phyloP scores from a whole-genome alignment of 73 alveolate species.

The Diophrys sp. region DNA sequence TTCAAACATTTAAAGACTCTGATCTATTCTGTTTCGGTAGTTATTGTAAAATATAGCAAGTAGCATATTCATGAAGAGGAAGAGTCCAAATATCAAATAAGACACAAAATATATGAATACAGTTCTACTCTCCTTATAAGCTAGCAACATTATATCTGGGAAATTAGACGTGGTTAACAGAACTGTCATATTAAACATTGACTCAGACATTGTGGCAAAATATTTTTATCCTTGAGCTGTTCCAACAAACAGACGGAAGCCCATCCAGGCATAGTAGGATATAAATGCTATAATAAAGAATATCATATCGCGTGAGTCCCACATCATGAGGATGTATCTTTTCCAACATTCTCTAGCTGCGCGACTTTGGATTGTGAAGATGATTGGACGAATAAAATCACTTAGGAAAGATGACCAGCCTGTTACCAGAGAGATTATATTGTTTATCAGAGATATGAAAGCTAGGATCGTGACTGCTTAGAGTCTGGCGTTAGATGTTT shows the following conservation, averaged over 20 bases:
- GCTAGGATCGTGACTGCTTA: slow-evolving; percentile 2
- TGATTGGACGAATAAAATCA: slow-evolving; percentile 12
- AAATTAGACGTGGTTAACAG: slow-evolving; percentile 54
- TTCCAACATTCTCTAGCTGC: slow-evolving; percentile 46
- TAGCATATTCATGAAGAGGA: slow-evolving; percentile 50
- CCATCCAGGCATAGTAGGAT: slow-evolving; percentile 35
- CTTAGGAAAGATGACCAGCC: slow-evolving; percentile 7
- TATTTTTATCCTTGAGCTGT: slow-evolving; percentile 36
- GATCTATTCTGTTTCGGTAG: slow-evolving; percentile 30
- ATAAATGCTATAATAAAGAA: slow-evolving; percentile 25
- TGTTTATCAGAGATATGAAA: slow-evolving; percentile 9
- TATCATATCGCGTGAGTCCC: slow-evolving; percentile 29
- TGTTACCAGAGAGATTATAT: not conserved
- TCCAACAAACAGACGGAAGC: slow-evolving; percentile 22
- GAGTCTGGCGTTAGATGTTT: slow-evolving; percentile 15
- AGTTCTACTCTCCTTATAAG: slow-evolving; percentile 22
- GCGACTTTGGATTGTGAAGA: slow-evolving; percentile 16
- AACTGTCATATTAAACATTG: slow-evolving; percentile 35
- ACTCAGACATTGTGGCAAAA: slow-evolving; percentile 26
- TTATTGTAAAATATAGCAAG: slow-evolving; percentile 57
- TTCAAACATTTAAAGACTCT: slow-evolving; percentile 4
- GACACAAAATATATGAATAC: slow-evolving; percentile 22
- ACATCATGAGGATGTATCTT: slow-evolving; percentile 23
- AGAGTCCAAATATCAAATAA: slow-evolving; percentile 24
- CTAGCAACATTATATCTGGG: slow-evolving; percentile 68